Base-by-base conservation (phyloP, 768 basidiomycete genomes). In the Suillus hirtellus region DNA sequence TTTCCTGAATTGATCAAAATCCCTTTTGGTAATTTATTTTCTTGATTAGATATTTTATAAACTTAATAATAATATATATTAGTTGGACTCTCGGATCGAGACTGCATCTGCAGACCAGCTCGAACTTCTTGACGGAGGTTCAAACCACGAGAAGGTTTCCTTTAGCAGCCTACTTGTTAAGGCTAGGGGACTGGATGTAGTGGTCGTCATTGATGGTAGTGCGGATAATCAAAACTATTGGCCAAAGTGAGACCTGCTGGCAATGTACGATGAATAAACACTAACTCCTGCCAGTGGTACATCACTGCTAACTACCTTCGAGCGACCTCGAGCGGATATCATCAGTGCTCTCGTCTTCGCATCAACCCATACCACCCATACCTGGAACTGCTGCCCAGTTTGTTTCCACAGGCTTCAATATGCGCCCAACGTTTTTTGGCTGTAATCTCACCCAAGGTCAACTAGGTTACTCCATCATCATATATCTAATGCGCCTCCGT, bases 351-450 rank as follows among this genome's bases (percentile, higher is more conserved):
- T 78, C 75, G 47, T 68, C 79, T 2, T 81, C 86, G 0, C 87
- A 89, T 70, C 85, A 88, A 64, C 73, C 72, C 50, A 86, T 90
- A 70, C 89, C 89, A 2, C 86, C 87, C 3, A 83, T 89, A 40
- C 89, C 89, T 17, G 68, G 75, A 7, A 80, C 78, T 10, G 68
- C 78, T 0, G 79, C 79, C 4, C 80, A 79, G 14, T 92, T 92
- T 72, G 70, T 88, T 42, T 72, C 76, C 1, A 82, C 82, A 5
- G 89, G 89, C 43, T 80, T 91, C 1, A 90, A 87, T 69, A 77
- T 76, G 52, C 84, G 88, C 34, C 85, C 90, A 2, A 89, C 89
- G 0, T 92, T 94, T 77, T 93, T 92, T 76, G 93, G 92, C 3
- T 93, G 92, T 70, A 76, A 89, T 68, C 83, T 86, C 17, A 70